phyloP scores from a whole-genome alignment of 139 green algal genomes.

The Picochlorum sp. region DNA sequence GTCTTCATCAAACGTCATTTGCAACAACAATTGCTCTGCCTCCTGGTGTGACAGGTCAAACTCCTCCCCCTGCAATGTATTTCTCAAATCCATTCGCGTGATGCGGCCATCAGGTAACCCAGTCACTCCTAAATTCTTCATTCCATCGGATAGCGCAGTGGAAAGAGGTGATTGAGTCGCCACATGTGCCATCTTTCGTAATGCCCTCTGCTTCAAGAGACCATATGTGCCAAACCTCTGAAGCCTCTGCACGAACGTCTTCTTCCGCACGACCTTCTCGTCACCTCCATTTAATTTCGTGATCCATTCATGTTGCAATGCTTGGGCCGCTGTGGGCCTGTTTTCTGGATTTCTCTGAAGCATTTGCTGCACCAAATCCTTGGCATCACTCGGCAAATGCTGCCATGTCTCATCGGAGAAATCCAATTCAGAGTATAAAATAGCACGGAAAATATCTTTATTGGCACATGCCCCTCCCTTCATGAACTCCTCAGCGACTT shows the following conservation, averaged over 20 bases:
- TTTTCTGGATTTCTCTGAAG: constrained; percentile 46
- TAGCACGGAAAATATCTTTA: constrained; percentile 55
- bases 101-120: constrained; percentile 7
- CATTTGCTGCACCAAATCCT: constrained; percentile 33
- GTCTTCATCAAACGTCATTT: constrained; percentile 18
- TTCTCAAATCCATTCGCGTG: constrained; percentile 1
- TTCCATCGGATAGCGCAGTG: constrained; percentile 3
- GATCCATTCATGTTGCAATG: constrained; percentile 56
- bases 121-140: constrained; percentile 5
- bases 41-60: constrained; percentile 47
- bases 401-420: constrained; percentile 54
- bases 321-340: constrained; percentile 50
- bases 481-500: constrained; percentile 46
- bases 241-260: constrained; percentile 67
- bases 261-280: constrained; percentile 20
- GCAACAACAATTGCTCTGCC: constrained; percentile 34
- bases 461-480: constrained; percentile 20
- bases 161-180: not conserved
- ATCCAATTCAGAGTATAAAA: constrained; percentile 61
- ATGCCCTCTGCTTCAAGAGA: constrained; percentile 55
- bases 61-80: constrained; percentile 33
- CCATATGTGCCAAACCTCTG: constrained; percentile 69
- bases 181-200: constrained; percentile 32
- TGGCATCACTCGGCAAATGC: constrained; percentile 11
- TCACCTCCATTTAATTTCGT: constrained; percentile 5